Evolutionary conservation across 495 filamentous ascomycete genomes (phyloP).

Genomic region (Daldinia vernicosa): DNA sequence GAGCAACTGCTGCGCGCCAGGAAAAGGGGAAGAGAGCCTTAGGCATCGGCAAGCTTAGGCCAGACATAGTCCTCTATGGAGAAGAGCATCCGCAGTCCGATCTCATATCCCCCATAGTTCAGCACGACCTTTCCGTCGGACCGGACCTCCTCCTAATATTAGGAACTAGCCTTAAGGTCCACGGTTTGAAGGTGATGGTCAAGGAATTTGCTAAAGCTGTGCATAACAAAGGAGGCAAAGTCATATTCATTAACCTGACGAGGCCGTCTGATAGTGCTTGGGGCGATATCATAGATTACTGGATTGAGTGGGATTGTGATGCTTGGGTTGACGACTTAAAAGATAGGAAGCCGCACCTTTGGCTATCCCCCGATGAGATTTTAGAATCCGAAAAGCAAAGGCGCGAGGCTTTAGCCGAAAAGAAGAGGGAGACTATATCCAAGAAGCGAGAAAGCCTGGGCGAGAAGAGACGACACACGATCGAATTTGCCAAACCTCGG

Average conservation of each 20-base stretch:
- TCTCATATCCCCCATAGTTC: conserved; percentile 66
- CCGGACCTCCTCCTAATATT: conserved; percentile 73
- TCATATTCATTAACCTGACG: conserved; percentile 74
- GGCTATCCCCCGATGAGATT: conserved; percentile 57
- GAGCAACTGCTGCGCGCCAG: conserved; percentile 63
- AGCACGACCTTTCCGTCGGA: conserved; percentile 67
- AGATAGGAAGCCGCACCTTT: conserved; percentile 62
- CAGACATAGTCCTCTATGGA: conserved; percentile 75
- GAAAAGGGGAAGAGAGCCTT: conserved; percentile 70
- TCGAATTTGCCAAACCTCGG: conserved; percentile 38
- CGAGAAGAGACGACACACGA: conserved; percentile 32
- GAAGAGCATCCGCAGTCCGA: conserved; percentile 75
- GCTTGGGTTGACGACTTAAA: conserved; percentile 71
- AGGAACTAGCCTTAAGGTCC: conserved; percentile 73
- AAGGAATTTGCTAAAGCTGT: conserved; percentile 76
- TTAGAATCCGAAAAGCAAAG: conserved; percentile 48
- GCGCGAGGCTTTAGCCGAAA: conserved; percentile 44
- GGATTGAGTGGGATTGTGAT: conserved; percentile 76
- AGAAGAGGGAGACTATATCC: conserved; percentile 39
- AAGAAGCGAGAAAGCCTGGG: conserved; percentile 45
- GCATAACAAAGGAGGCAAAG: conserved; percentile 68
- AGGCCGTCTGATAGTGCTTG: conserved; percentile 73
- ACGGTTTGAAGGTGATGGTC: conserved; percentile 72
- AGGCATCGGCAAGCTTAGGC: conserved; percentile 68
- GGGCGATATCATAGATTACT: conserved; percentile 73